A percentile compares a stretch with the other conserved stretches of the same genome.
Evolutionary conservation across 1,284 basidiomycete species (phyloP).

Genomic region (Golubevia sp.): DNA sequence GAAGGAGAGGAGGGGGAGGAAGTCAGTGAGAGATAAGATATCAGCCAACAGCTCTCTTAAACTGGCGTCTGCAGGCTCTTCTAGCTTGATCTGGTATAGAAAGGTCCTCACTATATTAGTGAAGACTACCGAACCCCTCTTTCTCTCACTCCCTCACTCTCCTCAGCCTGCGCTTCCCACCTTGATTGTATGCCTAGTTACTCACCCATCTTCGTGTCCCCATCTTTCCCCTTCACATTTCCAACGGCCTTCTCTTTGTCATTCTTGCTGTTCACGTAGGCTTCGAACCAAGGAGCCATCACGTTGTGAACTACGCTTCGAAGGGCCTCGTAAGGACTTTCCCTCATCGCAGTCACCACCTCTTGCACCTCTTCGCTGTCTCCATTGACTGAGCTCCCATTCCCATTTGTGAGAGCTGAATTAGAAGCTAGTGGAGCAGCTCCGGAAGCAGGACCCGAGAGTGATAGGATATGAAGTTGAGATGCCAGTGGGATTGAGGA

Average conservation of each 20-base stretch:
- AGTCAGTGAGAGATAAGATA: too few relatives aligned
- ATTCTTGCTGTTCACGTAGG: conserved; percentile 73
- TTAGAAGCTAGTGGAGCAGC: conserved; percentile 41
- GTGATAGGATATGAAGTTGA: conserved; percentile 88
- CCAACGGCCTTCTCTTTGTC: conserved; percentile 26
- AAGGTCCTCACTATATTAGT: too few relatives aligned
- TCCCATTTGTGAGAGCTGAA: background rate
- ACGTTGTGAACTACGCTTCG: conserved; percentile 95
- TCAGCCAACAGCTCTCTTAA: too few relatives aligned
- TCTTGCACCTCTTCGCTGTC: background rate
- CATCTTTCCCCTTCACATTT: conserved; percentile 40
- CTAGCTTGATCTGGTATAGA: too few relatives aligned
- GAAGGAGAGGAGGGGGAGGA: conserved; percentile 6
- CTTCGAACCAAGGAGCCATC: conserved; percentile 97
- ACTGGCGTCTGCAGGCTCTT: too few relatives aligned
- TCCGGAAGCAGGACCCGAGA: conserved; percentile 81
- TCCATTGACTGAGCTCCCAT: conserved; percentile 2
- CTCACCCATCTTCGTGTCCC: conserved; percentile 76
- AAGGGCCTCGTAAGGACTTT: conserved; percentile 82
- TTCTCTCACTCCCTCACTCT: background rate
- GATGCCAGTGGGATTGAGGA: conserved; percentile 75
- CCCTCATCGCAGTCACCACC: background rate
- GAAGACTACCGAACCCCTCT: too few relatives aligned
- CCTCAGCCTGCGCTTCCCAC: background rate
- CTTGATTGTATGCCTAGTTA: background rate